Evolutionary conservation across 106 monocot species (phyloP).

Genomic region (Dactylorhiza incarnata): DNA sequence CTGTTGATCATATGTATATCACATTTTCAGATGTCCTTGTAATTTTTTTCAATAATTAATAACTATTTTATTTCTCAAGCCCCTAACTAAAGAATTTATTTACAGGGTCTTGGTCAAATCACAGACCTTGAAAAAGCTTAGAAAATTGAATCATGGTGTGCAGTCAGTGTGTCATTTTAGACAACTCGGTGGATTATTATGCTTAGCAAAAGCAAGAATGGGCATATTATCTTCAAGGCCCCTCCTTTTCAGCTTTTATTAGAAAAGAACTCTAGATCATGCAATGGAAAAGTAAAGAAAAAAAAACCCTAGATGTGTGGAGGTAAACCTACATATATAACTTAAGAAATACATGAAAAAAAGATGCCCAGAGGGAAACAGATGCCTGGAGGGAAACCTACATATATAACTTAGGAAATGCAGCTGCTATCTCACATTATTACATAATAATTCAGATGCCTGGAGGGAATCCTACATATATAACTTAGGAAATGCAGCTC

Average conservation of each 20-base stretch:
- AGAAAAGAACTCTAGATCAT: neutral
- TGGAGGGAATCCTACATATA: too few relatives aligned
- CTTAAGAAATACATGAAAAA: neutral
- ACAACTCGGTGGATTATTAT: neutral
- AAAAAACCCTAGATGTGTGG: too few relatives aligned
- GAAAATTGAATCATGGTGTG: neutral
- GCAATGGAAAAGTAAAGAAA: too few relatives aligned
- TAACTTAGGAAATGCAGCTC: too few relatives aligned
- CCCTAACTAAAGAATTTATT: neutral
- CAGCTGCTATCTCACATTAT: too few relatives aligned
- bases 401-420: too few relatives aligned
- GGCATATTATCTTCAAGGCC: neutral
- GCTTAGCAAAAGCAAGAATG: neutral
- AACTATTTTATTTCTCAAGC: neutral
- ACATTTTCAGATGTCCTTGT: neutral
- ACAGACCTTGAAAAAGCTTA: constrained; percentile 9
- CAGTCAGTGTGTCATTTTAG: neutral
- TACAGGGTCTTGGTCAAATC: neutral
- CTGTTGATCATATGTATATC: too few relatives aligned
- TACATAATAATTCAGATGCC: too few relatives aligned
- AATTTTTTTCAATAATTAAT: neutral
- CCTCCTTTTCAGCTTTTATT: neutral
- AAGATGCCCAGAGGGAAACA: too few relatives aligned
- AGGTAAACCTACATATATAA: too few relatives aligned
- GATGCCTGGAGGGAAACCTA: too few relatives aligned